Evolutionary conservation across 2,329 filamentous ascomycete species (phyloP).

Genomic region (Colletotrichum lupini): DNA sequence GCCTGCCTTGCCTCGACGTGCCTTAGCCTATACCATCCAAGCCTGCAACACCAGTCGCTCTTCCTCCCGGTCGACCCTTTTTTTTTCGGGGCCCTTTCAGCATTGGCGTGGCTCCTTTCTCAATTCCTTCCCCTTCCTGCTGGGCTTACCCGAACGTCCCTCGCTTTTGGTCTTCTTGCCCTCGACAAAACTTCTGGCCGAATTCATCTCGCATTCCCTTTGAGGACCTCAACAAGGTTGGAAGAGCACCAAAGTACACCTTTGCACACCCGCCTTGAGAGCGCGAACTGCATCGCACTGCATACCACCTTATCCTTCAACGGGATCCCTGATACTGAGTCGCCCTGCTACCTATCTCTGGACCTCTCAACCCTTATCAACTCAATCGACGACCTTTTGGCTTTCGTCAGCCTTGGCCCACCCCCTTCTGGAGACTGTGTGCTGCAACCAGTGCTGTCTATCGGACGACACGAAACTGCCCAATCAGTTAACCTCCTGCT

Average conservation of each 20-base stretch:
- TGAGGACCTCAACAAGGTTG: constrained; percentile 14
- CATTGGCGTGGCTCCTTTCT: constrained; percentile 29
- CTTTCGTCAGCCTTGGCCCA: constrained; percentile 31
- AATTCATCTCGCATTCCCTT: constrained; percentile 13
- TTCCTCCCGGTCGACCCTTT: constrained; percentile 32
- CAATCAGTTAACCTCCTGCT: constrained; percentile 17
- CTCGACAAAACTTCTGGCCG: constrained; percentile 24
- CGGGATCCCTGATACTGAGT: constrained; percentile 4
- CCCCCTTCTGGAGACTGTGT: constrained; percentile 25
- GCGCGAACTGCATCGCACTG: background rate
- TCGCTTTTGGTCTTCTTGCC: constrained; percentile 21
- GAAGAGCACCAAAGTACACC: background rate
- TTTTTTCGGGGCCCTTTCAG: constrained; percentile 19
- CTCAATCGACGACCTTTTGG: constrained; percentile 16
- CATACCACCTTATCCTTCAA: background rate
- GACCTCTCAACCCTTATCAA: constrained; percentile 21
- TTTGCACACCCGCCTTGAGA: background rate
- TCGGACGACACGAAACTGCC: constrained; percentile 28
- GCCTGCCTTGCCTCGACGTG: constrained; percentile 21
- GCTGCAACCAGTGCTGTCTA: constrained; percentile 17
- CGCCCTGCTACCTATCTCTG: background rate
- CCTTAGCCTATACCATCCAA: constrained; percentile 32
- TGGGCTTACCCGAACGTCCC: constrained; percentile 33
- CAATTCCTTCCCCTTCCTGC: constrained; percentile 31
- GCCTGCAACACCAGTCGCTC: constrained; percentile 22